Base-by-base conservation (phyloP, 78 protist genomes). In the Neovahlkampfia damariscottae region DNA sequence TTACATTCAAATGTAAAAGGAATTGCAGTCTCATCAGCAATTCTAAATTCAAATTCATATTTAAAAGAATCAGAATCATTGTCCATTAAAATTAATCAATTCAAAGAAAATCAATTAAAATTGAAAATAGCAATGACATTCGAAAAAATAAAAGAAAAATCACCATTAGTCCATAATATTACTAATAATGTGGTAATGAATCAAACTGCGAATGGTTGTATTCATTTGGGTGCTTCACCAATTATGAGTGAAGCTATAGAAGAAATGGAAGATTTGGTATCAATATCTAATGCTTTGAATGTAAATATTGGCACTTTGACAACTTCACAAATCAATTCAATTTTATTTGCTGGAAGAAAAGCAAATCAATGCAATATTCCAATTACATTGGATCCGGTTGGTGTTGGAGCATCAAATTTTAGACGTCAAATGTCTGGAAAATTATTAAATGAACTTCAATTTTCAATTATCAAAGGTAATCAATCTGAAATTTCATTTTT, bases 161-260 rank as follows among this genome's bases (percentile, higher is more conserved):
- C 19, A 50, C 62, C 62, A n/a, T 19, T 50, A n/a, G 62, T 50
- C 34, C 62, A 50, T 50, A 19, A 50, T 19, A 50, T 50, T 50
- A 50, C 62, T n/a, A 50, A 50, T 50, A n/a, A 50, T 50, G 62
- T 50, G 62, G 62, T 19, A 19, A 50, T 50, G 62, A 50, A 50
- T 50, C 19, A 19, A 19, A 50, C 62, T 50, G 62, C 62, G 19
- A 50, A 50, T 50, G 19, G 19, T 50, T n/a, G 34, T 50, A 19
- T 50, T 50, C 62, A 50, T 50, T 50, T 50, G 62, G 62, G 62
- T n/a, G 62, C 34, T 50, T 50, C 62, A n/a, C 62, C 62, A n/a
- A 19, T 50, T 19, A 50, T 50, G 62, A 50, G 62, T 19, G 34
- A 50, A n/a, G 62, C 62, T n/a, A 19, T 50, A 19, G 62, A 50